A percentile compares a stretch with the other conserved stretches of the same genome.
Evolutionary conservation across 192 early-diverging fungal species (phyloP).

Genomic region (Backusella liffmaniae): DNA sequence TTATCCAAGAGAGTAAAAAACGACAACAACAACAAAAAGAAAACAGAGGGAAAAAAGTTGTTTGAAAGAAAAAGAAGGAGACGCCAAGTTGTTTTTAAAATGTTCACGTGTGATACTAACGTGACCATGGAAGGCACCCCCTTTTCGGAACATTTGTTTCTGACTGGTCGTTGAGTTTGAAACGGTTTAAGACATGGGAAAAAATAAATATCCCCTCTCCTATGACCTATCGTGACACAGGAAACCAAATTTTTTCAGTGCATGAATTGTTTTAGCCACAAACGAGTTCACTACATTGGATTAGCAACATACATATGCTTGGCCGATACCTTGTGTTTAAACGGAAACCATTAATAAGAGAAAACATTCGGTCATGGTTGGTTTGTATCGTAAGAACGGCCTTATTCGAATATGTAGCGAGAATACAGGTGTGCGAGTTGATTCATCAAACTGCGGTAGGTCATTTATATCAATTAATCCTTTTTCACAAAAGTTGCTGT

Average conservation of each 20-base stretch:
- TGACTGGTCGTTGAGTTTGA: neutral
- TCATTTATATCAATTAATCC: neutral
- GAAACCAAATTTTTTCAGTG: neutral
- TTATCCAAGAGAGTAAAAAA: neutral
- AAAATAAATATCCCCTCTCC: neutral
- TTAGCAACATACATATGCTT: neutral
- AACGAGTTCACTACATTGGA: neutral
- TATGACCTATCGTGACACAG: neutral
- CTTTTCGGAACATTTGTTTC: neutral
- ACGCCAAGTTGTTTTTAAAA: neutral
- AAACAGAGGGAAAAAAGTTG: neutral
- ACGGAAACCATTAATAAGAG: neutral
- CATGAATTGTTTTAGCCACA: neutral
- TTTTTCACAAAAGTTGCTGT: neutral
- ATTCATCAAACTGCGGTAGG: no score
- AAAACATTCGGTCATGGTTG: neutral
- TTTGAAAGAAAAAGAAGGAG: neutral
- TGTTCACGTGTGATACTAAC: slow-evolving; percentile 2
- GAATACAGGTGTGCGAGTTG: neutral
- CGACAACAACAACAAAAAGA: neutral
- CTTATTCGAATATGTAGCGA: neutral
- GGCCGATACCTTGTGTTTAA: no score
- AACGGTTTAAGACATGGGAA: neutral
- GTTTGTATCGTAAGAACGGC: neutral
- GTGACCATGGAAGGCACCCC: neutral